A percentile compares a stretch with the other conserved stretches of the same genome.
These are phyloP conservation scores for Conidiobolus incongruus DNA, from an alignment of 371 early-diverging fungal species.

Conservation along the genomic window DNA sequence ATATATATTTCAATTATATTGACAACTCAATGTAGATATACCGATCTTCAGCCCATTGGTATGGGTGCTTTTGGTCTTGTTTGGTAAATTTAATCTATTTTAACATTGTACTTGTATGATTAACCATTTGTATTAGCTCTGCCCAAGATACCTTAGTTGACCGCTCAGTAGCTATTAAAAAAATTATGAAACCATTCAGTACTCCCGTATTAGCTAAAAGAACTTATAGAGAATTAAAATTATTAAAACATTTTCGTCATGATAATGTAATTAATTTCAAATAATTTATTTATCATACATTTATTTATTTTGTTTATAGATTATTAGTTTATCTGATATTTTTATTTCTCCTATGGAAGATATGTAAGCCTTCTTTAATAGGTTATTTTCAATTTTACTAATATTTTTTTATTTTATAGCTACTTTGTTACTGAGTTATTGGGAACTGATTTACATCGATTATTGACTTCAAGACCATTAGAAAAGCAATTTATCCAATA, in stretches of 20 bases:
- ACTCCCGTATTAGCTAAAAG: slow-evolving; percentile 79
- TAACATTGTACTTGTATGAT: too few species aligned
- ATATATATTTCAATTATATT: too few species aligned
- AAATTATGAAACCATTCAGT: slow-evolving; percentile 83
- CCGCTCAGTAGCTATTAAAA: slow-evolving; percentile 80
- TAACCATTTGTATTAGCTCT: slow-evolving; percentile 45
- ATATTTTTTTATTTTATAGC: slow-evolving; percentile 10
- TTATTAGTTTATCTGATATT: slow-evolving; percentile 66
- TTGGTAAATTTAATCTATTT: too few species aligned
- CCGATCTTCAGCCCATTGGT: slow-evolving; percentile 79
- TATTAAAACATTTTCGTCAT: slow-evolving; percentile 70
- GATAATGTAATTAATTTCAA: slow-evolving; percentile 40
- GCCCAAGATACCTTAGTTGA: slow-evolving; percentile 64
- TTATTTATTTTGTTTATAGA: slow-evolving; percentile 14
- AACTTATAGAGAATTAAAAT: slow-evolving; percentile 82
- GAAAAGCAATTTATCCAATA: slow-evolving; percentile 89
- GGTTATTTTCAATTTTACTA: background rate
- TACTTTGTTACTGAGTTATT: slow-evolving; percentile 89
- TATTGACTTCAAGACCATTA: slow-evolving; percentile 64
- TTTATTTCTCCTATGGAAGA: slow-evolving; percentile 81
- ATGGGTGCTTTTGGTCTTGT: slow-evolving; percentile 95
- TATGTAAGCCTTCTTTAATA: slow-evolving; percentile 25
- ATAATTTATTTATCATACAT: too few species aligned
- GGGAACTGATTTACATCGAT: slow-evolving; percentile 81
- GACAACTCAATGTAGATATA: slow-evolving; percentile 31